phyloP scores from a whole-genome alignment of 2,329 filamentous ascomycete genomes.

The Akanthomyces muscarius region DNA sequence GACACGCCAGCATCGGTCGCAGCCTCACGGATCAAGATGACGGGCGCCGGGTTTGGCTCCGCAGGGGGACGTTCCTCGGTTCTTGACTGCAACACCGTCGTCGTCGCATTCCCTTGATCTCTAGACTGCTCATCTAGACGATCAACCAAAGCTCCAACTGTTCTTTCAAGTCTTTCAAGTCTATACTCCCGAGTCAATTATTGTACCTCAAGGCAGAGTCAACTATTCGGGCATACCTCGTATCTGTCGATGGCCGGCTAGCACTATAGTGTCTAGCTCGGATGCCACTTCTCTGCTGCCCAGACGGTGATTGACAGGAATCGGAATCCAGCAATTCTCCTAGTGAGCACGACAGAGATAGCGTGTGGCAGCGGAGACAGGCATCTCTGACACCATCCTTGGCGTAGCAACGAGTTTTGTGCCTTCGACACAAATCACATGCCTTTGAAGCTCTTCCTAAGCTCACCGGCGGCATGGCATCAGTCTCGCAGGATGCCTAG shows the following conservation, averaged over 20 bases:
- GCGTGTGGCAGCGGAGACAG: conserved; percentile 26
- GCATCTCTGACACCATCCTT: conserved; percentile 12
- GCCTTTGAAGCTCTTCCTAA: conserved; percentile 26
- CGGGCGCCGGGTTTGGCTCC: conserved; percentile 22
- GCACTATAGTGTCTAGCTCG: neutral
- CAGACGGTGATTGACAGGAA: neutral
- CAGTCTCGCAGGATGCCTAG: no score
- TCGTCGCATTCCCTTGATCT: no score
- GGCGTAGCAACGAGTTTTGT: conserved; percentile 27
- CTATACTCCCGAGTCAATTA: neutral
- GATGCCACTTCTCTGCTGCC: neutral
- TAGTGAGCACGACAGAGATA: conserved; percentile 24
- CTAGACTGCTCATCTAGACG: neutral
- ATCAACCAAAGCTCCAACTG: neutral
- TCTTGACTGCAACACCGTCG: neutral
- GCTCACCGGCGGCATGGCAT: conserved; percentile 24
- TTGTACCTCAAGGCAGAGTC: no score
- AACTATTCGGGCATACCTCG: neutral
- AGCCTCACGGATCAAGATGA: conserved; percentile 28
- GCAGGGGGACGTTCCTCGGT: neutral
- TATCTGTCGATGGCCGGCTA: neutral
- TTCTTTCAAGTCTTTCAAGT: neutral
- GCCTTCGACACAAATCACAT: conserved; percentile 25
- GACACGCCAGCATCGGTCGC: conserved; percentile 25
- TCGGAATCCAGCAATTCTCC: neutral